phyloP scores from a whole-genome alignment of 495 filamentous ascomycete species.

The Cladorrhinum samala region DNA sequence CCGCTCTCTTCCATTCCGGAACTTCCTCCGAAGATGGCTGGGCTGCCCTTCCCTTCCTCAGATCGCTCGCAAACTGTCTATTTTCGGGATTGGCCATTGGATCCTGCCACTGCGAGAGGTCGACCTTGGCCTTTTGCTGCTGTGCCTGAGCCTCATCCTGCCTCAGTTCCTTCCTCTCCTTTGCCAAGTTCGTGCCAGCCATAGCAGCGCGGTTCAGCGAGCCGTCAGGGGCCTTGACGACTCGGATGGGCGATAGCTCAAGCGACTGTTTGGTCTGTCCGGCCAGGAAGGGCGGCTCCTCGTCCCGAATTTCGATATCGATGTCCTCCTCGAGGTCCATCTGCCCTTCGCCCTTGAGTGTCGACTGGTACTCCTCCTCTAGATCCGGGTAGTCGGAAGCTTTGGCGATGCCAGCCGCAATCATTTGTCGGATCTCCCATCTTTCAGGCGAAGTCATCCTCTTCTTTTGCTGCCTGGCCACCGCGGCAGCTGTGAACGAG shows the following conservation, averaged over 20 bases:
- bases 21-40: constrained; percentile 51
- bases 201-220: constrained; percentile 93
- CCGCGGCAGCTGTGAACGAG: constrained; percentile 32
- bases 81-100: constrained; percentile 84
- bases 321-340: constrained; percentile 96
- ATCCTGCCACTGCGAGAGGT: constrained; percentile 93
- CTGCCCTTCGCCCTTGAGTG: constrained; percentile 74
- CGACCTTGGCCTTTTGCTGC: constrained; percentile 70
- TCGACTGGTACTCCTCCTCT: constrained; percentile 88
- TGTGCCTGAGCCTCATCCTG: constrained; percentile 86
- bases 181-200: constrained; percentile 83
- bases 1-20: constrained; percentile 89
- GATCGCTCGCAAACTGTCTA: constrained; percentile 79
- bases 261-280: constrained; percentile 95
- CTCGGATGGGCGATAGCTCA: constrained; percentile 88
- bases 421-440: constrained; percentile 96
- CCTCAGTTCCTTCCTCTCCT: constrained; percentile 79
- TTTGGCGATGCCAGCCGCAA: constrained; percentile 87
- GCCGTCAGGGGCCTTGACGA: constrained; percentile 95
- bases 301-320: constrained; percentile 93
- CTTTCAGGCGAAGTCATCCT: constrained; percentile 91
- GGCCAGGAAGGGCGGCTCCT: constrained; percentile 92
- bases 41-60: constrained; percentile 50
- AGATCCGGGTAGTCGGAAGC: constrained; percentile 90
- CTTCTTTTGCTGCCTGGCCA: constrained; percentile 58